Evolutionary conservation across 2,329 filamentous ascomycete species (phyloP), one percentile per base, ranked within the genome.

Genomic region (Pyrenophora teres): DNA sequence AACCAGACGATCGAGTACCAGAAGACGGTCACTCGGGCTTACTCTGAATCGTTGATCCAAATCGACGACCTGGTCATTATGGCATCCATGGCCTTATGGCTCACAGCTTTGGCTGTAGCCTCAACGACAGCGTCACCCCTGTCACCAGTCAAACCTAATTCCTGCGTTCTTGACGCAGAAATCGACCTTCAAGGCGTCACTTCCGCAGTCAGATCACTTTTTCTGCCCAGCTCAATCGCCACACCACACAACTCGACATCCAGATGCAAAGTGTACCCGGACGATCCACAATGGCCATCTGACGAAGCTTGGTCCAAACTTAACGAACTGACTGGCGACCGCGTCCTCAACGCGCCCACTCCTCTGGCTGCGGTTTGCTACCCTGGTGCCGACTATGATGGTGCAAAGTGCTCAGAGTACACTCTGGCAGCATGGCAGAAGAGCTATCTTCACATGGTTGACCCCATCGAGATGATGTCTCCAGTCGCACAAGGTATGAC

Each of bases 251-350:
- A 53, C 23, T 53, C 51, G 18, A 58, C 59, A 8, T 64, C 64
- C 9, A 50, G 64, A 54, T 83, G 81, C 69, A 83, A 81, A 64
- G 72, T 78, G 2, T 78, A 76, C 39, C 81, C 80, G 1, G 75
- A 73, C 16, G 75, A 76, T 12, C 19, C 64, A 6, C 64, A 64
- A 40, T 84, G 82, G 83, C 83, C 82, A 0, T 76, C 75, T 0
- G 53, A 73, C 10, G 59, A 69, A 0, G 67, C 67, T 10, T 84
- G 82, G 82, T 52, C 60, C 6, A 57, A 59, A 12, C 72, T 85
- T 44, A 81, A 83, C 65, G 59, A 64, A 15, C 37, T 67, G 30
- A 65, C 65, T 33, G 68, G 61, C 39, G 61, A 63, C 33, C 63
- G 63, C 21, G 57, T 73, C 10, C 52, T 71, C 38, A 52, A 46